Base-by-base conservation (phyloP, 129 eudicot species). In the Tagetes patula region DNA sequence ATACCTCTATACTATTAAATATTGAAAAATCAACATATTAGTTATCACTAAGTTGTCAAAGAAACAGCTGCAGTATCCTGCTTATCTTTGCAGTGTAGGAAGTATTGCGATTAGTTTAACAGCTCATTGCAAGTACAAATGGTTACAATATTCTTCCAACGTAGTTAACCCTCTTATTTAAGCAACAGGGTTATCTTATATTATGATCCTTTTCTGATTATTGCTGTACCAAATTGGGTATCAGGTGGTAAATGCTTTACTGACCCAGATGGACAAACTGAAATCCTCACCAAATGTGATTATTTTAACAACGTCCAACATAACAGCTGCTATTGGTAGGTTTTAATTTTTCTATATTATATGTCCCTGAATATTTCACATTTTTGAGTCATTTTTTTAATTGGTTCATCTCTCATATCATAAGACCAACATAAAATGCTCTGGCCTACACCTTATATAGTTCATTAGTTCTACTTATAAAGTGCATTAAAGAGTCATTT, bases 291-390 rank as follows among this genome's bases (percentile, higher is more conserved):
- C 98, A 71, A 90, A 94, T 85, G 98, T 94, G 67, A 94, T 94
- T 70, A 78, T 94, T 67, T 73, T 94, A 74, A 94, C 97, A 8
- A 94, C 98, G 46, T 94, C 98, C 64, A 94, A 94, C 64, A 94
- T 94, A 46, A 94, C 99, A 70, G 89, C 97, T 81, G 97, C 99
- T 59, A 94, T 94, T 2, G 97, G 99, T 94, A 86, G 45, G 87
- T 69, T 68, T 5, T 36, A 50, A 4, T 36, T 11, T 12, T 61
- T 61, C 65, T 27, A 12, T 55, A 13, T 40, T 30, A 69, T 14
- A 20, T 61, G 64, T 66, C n/a, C 34, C 41, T n/a, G n/a, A 58
- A 72, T 8, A 6, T 49, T 14, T 47, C 12, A 48, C 40, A 11
- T 30, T 37, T 36, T 46, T 33, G 27, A 65, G 33, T 54, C 34